Percentiles rank a stretch among this genome's conserved stretches.
These are phyloP conservation scores for Hygrophila difformis DNA, from an alignment of 257 asterid species.

Conservation along the genomic window DNA sequence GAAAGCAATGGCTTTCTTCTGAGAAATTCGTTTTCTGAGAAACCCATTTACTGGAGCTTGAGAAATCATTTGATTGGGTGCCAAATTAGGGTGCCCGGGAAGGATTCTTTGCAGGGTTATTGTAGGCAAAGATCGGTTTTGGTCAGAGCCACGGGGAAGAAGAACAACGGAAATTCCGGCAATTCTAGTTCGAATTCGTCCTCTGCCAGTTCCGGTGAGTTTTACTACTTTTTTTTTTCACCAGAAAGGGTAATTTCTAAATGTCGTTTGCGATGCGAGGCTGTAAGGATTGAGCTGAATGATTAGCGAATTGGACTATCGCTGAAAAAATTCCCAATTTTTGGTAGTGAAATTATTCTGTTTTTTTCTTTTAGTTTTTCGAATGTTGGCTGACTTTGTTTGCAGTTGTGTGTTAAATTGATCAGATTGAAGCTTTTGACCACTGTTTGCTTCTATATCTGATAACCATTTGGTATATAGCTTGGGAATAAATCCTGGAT, in stretches of 20 bases:
- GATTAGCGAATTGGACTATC: too few species aligned
- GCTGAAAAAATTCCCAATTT: too few species aligned
- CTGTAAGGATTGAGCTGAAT: too few species aligned
- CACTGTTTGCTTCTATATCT: too few species aligned
- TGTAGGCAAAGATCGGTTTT: constrained; percentile 35
- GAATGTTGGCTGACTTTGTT: too few species aligned
- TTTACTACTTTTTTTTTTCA: not conserved
- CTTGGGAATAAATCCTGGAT: too few species aligned
- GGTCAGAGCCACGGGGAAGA: constrained; percentile 57
- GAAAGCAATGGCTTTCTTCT: constrained; percentile 31
- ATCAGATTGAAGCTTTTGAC: too few species aligned
- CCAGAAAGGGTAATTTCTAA: too few species aligned
- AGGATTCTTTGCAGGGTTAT: constrained; percentile 17
- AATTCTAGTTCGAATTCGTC: constrained; percentile 44
- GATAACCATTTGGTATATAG: too few species aligned
- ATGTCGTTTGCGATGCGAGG: too few species aligned
- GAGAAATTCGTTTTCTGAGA: constrained; percentile 41
- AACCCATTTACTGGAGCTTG: constrained; percentile 40
- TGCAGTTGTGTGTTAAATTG: too few species aligned
- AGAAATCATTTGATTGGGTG: constrained; percentile 26
- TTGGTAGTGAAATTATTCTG: too few species aligned
- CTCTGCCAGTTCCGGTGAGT: constrained; percentile 35
- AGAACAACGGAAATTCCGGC: constrained; percentile 44
- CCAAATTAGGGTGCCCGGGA: constrained; percentile 35
- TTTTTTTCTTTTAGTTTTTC: not conserved